phyloP scores from a whole-genome alignment of 1,284 basidiomycete genomes.

The Mycena sp. region DNA sequence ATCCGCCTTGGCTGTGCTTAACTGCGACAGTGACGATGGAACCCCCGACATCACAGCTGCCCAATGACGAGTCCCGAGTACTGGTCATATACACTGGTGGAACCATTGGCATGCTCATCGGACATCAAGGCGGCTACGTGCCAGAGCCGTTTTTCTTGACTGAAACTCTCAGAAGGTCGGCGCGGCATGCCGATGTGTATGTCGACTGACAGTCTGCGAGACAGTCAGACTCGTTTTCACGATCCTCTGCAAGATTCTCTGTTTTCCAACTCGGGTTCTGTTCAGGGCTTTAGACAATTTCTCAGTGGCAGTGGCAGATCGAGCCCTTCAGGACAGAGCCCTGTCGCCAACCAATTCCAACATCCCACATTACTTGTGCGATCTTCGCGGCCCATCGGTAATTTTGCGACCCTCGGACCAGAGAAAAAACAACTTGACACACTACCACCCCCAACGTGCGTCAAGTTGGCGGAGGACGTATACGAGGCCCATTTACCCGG shows the following conservation, averaged over 20 bases:
- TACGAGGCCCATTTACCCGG: conserved; percentile 79
- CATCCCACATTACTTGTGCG: conserved; percentile 70
- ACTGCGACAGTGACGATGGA: conserved; percentile 49
- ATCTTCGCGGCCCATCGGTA: conserved; percentile 77
- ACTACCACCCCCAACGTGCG: conserved; percentile 54
- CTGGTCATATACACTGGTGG: conserved; percentile 86
- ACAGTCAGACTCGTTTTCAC: conserved; percentile 84
- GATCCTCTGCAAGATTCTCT: conserved; percentile 85
- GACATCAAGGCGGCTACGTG: conserved; percentile 83
- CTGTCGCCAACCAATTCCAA: conserved; percentile 36
- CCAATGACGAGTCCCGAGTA: conserved; percentile 78
- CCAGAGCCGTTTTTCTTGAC: conserved; percentile 90
- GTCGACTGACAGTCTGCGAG: conserved; percentile 31
- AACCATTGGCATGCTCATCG: conserved; percentile 88
- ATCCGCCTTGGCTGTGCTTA: too few relatives aligned
- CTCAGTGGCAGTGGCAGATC: conserved; percentile 28
- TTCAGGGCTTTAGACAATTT: conserved; percentile 69
- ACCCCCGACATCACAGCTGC: conserved; percentile 42
- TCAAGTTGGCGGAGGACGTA: conserved; percentile 62
- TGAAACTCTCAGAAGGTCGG: conserved; percentile 64
- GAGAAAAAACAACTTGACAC: conserved; percentile 32
- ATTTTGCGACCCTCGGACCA: conserved; percentile 45
- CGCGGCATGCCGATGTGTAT: background rate
- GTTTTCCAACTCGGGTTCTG: conserved; percentile 76
- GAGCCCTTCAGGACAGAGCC: conserved; percentile 20